These are phyloP conservation scores for Peronospora belbahrii DNA, from an alignment of 352 stramenopile species.

Conservation along the genomic window DNA sequence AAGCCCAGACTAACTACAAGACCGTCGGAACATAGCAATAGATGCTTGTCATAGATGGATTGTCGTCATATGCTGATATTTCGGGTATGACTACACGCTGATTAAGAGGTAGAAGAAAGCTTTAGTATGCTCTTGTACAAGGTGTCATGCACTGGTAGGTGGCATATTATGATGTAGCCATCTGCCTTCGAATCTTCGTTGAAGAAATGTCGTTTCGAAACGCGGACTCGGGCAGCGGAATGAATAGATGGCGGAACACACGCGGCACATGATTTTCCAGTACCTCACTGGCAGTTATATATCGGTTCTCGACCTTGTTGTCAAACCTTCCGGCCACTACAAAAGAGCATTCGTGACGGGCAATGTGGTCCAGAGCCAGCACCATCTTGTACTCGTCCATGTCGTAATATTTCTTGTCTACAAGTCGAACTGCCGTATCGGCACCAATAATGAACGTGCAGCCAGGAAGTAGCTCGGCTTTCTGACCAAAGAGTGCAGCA, in stretches of 20 bases:
- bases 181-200: conserved; percentile 54
- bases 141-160: too few species aligned
- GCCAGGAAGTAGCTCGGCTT: conserved; percentile 62
- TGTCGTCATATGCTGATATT: too few species aligned
- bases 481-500: conserved; percentile 70
- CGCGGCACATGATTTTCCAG: conserved; percentile 35
- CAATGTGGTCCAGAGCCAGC: conserved; percentile 62
- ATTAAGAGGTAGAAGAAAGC: too few species aligned
- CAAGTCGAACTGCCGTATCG: conserved; percentile 81
- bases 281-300: conserved; percentile 52
- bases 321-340: conserved; percentile 82
- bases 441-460: conserved; percentile 85
- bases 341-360: conserved; percentile 60
- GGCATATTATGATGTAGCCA: conserved; percentile 8
- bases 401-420: conserved; percentile 89
- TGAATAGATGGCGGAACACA: conserved; percentile 56
- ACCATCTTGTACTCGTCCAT: conserved; percentile 70
- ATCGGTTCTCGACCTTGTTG: conserved; percentile 38
- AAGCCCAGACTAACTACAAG: too few species aligned
- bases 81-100: too few species aligned
- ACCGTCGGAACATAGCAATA: too few species aligned
- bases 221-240: conserved; percentile 51
- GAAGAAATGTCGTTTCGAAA: conserved; percentile 88
- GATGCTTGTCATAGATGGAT: too few species aligned
- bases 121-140: too few species aligned